Base-by-base conservation (phyloP, 768 basidiomycete genomes). In the Termitomyces titanicus region DNA sequence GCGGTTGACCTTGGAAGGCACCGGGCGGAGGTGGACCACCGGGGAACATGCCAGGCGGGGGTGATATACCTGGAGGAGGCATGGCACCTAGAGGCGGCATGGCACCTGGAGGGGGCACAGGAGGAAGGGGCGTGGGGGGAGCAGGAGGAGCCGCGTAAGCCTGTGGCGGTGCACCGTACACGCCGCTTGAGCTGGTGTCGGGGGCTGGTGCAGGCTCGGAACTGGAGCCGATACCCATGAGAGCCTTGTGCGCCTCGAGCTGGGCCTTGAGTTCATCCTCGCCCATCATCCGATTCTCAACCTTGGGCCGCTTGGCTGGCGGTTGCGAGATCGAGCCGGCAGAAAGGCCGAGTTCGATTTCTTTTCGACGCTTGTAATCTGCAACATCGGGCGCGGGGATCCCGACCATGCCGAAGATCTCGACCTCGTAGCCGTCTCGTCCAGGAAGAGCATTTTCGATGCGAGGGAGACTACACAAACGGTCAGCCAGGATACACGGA, bases 321-420 rank as follows among this genome's bases (percentile, higher is more conserved):
- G 89, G 89, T 53, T 91, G 87, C 13, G 88, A 86, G 59, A 92
- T 93, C 7, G 88, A 83, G 5, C 90, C 91, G 1, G 89, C 85
- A 17, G 83, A 80, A 24, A 94, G 81, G 31, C 97, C 95, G 3
- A 93, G 83, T 68, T 98, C 94, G 59, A 92, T 89, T 69, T 96
- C 95, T 67, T 97, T 97, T 60, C 92, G 86, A 50, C 93, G 88
- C 67, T 92, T 96, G 80, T 95, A 98, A 70, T 95, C 96, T 12
- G 92, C 94, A 18, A 96, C 82, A 70, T 96, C 95, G 33, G 93
- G 91, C 3, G 88, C 88, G 8, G 94, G 94, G 47, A 98, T 94
- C 52, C 96, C 97, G 68, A 97, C 96, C 97, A 99, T 98, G 22
- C 97, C 97, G 61, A 98, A 98, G 46, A 99, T 98, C 73, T 99